Percentiles rank a stretch among this genome's conserved stretches.
Evolutionary conservation across 2,329 filamentous ascomycete species (phyloP).

Genomic region (Graphilbum sp.): DNA sequence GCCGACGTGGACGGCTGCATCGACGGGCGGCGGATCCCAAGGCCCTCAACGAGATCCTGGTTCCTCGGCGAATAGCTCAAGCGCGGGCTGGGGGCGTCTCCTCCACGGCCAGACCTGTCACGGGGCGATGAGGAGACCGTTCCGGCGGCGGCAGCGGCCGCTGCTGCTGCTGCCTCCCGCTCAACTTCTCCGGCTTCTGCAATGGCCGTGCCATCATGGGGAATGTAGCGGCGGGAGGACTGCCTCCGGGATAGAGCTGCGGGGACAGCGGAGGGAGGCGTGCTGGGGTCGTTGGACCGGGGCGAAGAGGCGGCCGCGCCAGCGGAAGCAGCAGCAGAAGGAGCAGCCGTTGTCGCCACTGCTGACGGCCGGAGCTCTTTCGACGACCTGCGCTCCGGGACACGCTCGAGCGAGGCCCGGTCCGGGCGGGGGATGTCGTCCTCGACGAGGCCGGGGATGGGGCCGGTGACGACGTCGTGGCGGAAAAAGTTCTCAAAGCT

Average conservation of each 20-base stretch:
- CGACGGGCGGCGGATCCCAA: conserved; percentile 33
- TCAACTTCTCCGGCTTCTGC: conserved; percentile 16
- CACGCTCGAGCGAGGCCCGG: conserved; percentile 4
- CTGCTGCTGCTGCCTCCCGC: too few relatives aligned
- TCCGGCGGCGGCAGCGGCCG: too few relatives aligned
- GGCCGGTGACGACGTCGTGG: conserved; percentile 52
- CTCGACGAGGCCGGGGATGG: conserved; percentile 66
- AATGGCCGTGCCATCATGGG: conserved; percentile 1
- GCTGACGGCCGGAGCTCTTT: conserved; percentile 15
- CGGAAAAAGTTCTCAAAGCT: conserved; percentile 76
- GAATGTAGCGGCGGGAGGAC: conserved; percentile 23
- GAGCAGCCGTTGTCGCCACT: neutral
- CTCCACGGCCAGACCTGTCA: neutral
- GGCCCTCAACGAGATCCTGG: conserved; percentile 28
- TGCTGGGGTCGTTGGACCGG: neutral
- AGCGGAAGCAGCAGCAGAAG: neutral
- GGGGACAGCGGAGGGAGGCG: neutral
- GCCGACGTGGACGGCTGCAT: conserved; percentile 31
- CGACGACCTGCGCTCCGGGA: conserved; percentile 13
- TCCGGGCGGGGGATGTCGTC: conserved; percentile 46
- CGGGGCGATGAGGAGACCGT: conserved; percentile 4
- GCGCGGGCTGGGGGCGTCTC: conserved; percentile 11
- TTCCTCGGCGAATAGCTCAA: conserved; percentile 27
- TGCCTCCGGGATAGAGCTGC: conserved; percentile 15
- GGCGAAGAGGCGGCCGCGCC: neutral